Evolutionary conservation across 176 grass and related monocot species (phyloP).

Genomic region (Musa schizocarpa): DNA sequence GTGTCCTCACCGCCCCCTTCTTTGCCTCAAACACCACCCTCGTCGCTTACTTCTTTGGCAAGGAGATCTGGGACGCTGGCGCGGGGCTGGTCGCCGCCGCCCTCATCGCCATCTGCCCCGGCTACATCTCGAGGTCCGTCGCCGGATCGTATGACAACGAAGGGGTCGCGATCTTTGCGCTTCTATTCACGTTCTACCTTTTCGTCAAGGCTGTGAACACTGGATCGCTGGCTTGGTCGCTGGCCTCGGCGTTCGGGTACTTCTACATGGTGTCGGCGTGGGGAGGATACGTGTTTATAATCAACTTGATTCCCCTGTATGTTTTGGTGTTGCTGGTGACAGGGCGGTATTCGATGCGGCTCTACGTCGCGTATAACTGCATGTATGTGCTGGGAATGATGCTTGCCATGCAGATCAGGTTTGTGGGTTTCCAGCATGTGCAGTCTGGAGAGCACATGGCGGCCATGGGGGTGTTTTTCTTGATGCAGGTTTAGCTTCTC

Average conservation of each 20-base stretch:
- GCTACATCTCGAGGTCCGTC: slow-evolving; percentile 95
- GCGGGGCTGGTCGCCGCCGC: slow-evolving; percentile 74
- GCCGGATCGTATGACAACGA: slow-evolving; percentile 91
- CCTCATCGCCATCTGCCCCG: slow-evolving; percentile 87
- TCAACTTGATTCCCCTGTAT: slow-evolving; percentile 90
- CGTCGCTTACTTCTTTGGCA: slow-evolving; percentile 93
- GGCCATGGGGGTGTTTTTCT: slow-evolving; percentile 91
- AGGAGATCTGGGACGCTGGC: slow-evolving; percentile 97
- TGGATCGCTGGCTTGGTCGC: slow-evolving; percentile 74
- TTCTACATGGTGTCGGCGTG: slow-evolving; percentile 99
- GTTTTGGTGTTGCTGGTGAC: slow-evolving; percentile 88
- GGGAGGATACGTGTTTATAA: slow-evolving; percentile 98
- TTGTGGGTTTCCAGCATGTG: slow-evolving; percentile 95
- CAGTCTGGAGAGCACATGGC: slow-evolving; percentile 99
- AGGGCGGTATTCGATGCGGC: slow-evolving; percentile 89
- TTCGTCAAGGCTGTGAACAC: slow-evolving; percentile 97
- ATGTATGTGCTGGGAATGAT: slow-evolving; percentile 90
- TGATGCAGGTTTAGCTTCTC: slow-evolving; percentile 51
- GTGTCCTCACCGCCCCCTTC: slow-evolving; percentile 93
- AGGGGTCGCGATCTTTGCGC: slow-evolving; percentile 89
- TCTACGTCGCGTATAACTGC: slow-evolving; percentile 95
- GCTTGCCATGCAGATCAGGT: slow-evolving; percentile 96
- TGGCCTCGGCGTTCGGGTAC: slow-evolving; percentile 83
- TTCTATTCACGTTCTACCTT: slow-evolving; percentile 95
- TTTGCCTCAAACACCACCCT: slow-evolving; percentile 97